phyloP scores from a whole-genome alignment of 2,329 filamentous ascomycete species.

The Fusarium transvaalense region DNA sequence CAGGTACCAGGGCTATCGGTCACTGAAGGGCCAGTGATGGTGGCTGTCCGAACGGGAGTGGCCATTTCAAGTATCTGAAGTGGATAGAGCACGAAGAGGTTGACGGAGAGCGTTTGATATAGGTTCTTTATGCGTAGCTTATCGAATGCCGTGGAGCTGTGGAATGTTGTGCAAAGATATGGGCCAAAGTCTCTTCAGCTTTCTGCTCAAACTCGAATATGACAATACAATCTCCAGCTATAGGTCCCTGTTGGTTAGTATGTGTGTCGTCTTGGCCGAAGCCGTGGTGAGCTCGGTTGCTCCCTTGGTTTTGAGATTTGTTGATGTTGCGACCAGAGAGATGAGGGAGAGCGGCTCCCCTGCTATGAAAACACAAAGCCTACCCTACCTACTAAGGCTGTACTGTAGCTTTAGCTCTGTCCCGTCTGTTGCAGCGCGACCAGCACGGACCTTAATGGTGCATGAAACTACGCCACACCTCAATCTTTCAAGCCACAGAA shows the following conservation, averaged over 20 bases:
- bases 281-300: constrained; percentile 51
- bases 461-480: constrained; percentile 23
- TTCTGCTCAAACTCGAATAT: constrained; percentile 1
- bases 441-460: constrained; percentile 28
- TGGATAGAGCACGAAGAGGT: not conserved
- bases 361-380: constrained; percentile 41
- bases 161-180: constrained; percentile 14
- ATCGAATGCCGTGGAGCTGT: constrained; percentile 10
- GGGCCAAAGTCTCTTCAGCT: not conserved
- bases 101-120: not conserved
- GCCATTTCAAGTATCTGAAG: constrained; percentile 46
- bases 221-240: not conserved
- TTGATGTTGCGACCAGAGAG: constrained; percentile 49
- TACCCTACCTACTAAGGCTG: constrained; percentile 5
- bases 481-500: constrained; percentile 32
- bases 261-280: constrained; percentile 46
- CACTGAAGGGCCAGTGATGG: constrained; percentile 58
- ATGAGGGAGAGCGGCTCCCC: constrained; percentile 36
- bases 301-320: constrained; percentile 48
- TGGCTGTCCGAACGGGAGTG: constrained; percentile 52
- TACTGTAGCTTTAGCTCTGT: constrained; percentile 29
- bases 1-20: constrained; percentile 80
- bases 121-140: constrained; percentile 8
- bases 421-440: constrained; percentile 42
- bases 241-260: constrained; percentile 51